phyloP scores from a whole-genome alignment of 2,329 filamentous ascomycete genomes.

The Nigrospora sphaerica region DNA sequence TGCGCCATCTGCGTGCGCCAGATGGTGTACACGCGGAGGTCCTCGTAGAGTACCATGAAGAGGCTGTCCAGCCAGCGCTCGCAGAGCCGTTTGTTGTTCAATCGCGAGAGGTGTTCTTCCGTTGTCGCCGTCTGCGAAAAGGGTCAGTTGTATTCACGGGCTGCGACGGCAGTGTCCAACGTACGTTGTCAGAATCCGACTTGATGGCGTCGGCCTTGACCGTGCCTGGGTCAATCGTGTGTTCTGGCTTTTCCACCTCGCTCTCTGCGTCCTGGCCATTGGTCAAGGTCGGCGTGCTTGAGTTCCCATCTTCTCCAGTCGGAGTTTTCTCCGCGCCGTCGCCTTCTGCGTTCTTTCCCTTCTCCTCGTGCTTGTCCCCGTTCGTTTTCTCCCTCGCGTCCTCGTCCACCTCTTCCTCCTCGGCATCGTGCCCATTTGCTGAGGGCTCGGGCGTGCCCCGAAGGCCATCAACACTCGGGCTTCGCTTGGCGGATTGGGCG shows the following conservation, averaged over 20 bases:
- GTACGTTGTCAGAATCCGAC: constrained; percentile 7
- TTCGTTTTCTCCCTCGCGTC: constrained; percentile 27
- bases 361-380: constrained; percentile 24
- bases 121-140: constrained; percentile 48
- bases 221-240: constrained; percentile 69
- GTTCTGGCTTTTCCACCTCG: constrained; percentile 68
- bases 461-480: constrained; percentile 73
- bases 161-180: constrained; percentile 5
- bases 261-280: constrained; percentile 31
- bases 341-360: constrained; percentile 21
- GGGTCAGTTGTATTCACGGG: constrained; percentile 10
- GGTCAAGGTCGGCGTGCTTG: constrained; percentile 23
- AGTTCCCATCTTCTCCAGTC: constrained; percentile 18
- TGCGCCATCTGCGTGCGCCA: constrained; percentile 98
- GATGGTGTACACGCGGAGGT: constrained; percentile 96
- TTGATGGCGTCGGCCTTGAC: constrained; percentile 58
- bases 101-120: constrained; percentile 74
- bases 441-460: constrained; percentile 60
- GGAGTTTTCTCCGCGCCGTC: constrained; percentile 13
- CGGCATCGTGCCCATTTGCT: constrained; percentile 35
- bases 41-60: constrained; percentile 99
- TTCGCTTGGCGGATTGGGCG: constrained; percentile 48
- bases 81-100: constrained; percentile 95
- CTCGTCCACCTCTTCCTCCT: constrained; percentile 25
- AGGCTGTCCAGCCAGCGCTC: constrained; percentile 97